These are phyloP conservation scores for Beauveria sp. DNA, from an alignment of 2,329 filamentous ascomycete genomes.

Conservation along the genomic window DNA sequence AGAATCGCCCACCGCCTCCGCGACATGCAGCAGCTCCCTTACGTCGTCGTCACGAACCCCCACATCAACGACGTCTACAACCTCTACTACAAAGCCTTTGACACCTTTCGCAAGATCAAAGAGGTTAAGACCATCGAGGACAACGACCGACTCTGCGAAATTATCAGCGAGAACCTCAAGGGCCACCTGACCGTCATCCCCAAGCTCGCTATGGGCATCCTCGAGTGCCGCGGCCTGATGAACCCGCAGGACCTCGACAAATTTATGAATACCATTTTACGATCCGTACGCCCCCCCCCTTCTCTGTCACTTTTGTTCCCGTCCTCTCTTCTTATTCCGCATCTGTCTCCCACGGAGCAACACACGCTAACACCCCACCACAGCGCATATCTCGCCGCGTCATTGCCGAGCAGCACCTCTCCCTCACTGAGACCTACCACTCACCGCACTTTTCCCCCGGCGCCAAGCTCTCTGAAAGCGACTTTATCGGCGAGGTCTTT, in stretches of 20 bases:
- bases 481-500: conserved; percentile 94
- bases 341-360: background rate
- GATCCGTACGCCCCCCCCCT: conserved; percentile 53
- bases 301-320: background rate
- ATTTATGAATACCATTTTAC: conserved; percentile 90
- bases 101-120: conserved; percentile 73
- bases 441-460: conserved; percentile 84
- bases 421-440: conserved; percentile 89
- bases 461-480: conserved; percentile 61
- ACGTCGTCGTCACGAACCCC: conserved; percentile 89
- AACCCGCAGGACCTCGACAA: conserved; percentile 73
- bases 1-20: conserved; percentile 90
- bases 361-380: background rate
- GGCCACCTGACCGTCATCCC: conserved; percentile 93
- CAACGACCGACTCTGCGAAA: conserved; percentile 78
- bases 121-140: conserved; percentile 82
- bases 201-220: conserved; percentile 84
- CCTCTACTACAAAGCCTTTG: conserved; percentile 94
- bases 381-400: conserved; percentile 90
- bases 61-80: conserved; percentile 95
- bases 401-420: conserved; percentile 94
- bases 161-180: conserved; percentile 70
- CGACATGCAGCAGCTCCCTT: conserved; percentile 94
- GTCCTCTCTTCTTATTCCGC: background rate
- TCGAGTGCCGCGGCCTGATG: conserved; percentile 82